Evolutionary conservation across 2,329 filamentous ascomycete species (phyloP), one percentile per base, ranked within the genome.

Genomic region (Herpotrichia juniperi): DNA sequence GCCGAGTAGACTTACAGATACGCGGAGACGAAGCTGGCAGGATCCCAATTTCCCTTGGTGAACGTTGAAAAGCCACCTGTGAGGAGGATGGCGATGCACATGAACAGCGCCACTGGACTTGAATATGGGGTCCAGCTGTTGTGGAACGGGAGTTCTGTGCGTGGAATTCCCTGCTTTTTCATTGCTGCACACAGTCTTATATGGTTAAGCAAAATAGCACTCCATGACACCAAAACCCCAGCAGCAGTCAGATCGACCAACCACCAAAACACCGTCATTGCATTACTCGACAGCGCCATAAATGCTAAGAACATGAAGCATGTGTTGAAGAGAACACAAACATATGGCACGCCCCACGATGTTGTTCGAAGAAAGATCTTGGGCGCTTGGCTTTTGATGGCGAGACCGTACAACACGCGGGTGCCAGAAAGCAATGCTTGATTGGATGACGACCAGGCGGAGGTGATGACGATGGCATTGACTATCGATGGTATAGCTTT

Each of bases 391-490:
- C 76, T 71, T 57, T 79, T 79, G 57, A 79, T 74, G 2, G 76
- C 74, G 17, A 78, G 62, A 39, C 66, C 72, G 57, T 78, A 82
- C 1, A 83, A 72, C 26, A 77, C 77, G 46, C 81, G 76, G 5
- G 78, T 80, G 3, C 76, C 78, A 0, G 76, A 73, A 54, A 79
- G 77, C 22, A 91, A 77, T 57, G 81, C 83, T 61, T 87, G 84
- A 59, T 90, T 91, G 0, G 82, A 85, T 0, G 87, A 81, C 0
- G 87, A 90, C 78, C 83, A 87, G 0, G 86, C 87, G 0, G 86
- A 88, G 0, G 86, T 89, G 52, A 91, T 81, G 56, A 92, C 86
- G 9, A 91, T 78, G 25, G 87, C 88, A 67, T 93, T 93, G 70
- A 93, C 86, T 39, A 92, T 80, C 1, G 83, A 85, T 0, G 88